phyloP scores from a whole-genome alignment of 192 early-diverging fungal genomes.

The Umbelopsis sp. region DNA sequence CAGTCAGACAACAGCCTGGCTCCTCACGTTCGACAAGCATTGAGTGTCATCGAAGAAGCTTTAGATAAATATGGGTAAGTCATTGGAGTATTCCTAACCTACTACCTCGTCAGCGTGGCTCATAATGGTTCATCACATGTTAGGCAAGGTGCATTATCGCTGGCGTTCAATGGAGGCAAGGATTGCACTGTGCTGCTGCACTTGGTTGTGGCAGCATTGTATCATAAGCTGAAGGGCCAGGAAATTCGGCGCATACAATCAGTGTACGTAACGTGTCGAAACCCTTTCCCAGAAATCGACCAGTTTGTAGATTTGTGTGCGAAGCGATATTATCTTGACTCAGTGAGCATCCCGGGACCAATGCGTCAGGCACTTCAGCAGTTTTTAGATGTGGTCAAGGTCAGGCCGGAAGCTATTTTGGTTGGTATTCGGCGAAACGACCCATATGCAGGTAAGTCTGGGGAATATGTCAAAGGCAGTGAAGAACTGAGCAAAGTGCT shows the following conservation, averaged over 20 bases:
- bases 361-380: conserved; percentile 81
- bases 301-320: conserved; percentile 78
- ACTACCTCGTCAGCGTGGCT: neutral
- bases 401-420: conserved; percentile 72
- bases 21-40: conserved; percentile 43
- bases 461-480: neutral
- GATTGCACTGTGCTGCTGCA: conserved; percentile 94
- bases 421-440: conserved; percentile 80
- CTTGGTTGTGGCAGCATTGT: conserved; percentile 69
- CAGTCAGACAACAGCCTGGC: conserved; percentile 40
- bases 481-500: no score
- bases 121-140: neutral
- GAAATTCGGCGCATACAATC: conserved; percentile 18
- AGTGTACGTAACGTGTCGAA: conserved; percentile 77
- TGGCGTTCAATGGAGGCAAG: conserved; percentile 97
- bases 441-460: conserved; percentile 64
- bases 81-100: neutral
- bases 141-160: conserved; percentile 66
- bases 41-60: conserved; percentile 60
- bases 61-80: conserved; percentile 59
- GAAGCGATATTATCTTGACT: conserved; percentile 68
- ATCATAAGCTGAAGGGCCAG: neutral
- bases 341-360: conserved; percentile 66
- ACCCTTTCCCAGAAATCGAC: conserved; percentile 88
- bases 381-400: conserved; percentile 59